A percentile compares a stretch with the other conserved stretches of the same genome.
phyloP scores from a whole-genome alignment of 2,329 filamentous ascomycete species.

The Claviceps sorghi region DNA sequence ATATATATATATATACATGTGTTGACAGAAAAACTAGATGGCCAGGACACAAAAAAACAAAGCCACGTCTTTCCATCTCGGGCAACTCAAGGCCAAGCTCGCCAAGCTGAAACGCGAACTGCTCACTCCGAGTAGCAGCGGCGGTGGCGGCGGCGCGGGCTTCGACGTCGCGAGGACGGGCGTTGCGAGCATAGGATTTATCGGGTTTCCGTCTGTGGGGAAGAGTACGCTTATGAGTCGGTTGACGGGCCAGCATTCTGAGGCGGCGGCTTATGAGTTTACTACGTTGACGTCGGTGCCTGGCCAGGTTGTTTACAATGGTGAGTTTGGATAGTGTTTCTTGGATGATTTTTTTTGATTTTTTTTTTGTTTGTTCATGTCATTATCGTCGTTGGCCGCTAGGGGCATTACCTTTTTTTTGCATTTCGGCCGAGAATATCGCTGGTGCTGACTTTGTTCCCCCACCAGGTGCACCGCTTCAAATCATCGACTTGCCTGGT shows the following conservation, averaged over 20 bases:
- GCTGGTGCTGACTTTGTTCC: neutral
- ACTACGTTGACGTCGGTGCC: slow-evolving; percentile 96
- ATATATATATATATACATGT: neutral
- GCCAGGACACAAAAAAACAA: slow-evolving; percentile 96
- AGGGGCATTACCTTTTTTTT: too few relatives aligned
- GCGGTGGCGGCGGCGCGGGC: slow-evolving; percentile 69
- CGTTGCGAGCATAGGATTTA: slow-evolving; percentile 93
- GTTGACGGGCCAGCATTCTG: slow-evolving; percentile 90
- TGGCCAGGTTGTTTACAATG: slow-evolving; percentile 91
- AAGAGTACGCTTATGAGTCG: slow-evolving; percentile 96
- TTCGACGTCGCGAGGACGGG: slow-evolving; percentile 97
- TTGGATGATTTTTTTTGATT: too few relatives aligned
- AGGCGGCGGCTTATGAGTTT: slow-evolving; percentile 96
- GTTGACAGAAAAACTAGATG: slow-evolving; percentile 54
- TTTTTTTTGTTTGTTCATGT: too few relatives aligned
- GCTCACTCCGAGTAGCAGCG: slow-evolving; percentile 53
- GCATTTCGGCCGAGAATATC: neutral
- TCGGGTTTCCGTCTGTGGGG: slow-evolving; percentile 94
- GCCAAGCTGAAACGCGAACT: slow-evolving; percentile 96
- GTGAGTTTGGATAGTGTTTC: slow-evolving; percentile 19
- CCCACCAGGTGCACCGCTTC: slow-evolving; percentile 62
- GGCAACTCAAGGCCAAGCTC: slow-evolving; percentile 94
- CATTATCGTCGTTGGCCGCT: too few relatives aligned
- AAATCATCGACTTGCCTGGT: slow-evolving; percentile 96
- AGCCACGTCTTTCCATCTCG: slow-evolving; percentile 82